These are phyloP conservation scores for Backusella circina DNA, from an alignment of 192 early-diverging fungal species.

Conservation along the genomic window DNA sequence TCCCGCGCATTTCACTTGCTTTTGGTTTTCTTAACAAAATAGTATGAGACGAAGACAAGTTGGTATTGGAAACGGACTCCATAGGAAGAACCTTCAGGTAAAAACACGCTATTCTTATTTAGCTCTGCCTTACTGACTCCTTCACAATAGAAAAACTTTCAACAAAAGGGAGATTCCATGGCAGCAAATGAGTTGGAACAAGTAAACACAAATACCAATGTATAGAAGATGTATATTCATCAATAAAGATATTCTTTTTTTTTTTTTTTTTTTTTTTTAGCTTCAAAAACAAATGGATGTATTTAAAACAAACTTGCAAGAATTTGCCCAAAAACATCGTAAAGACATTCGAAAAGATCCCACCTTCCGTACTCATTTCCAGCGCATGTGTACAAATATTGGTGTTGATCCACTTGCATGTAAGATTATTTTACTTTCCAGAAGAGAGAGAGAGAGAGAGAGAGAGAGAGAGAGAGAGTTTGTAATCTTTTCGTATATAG, in stretches of 20 bases:
- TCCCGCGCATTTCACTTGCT: too few relatives aligned
- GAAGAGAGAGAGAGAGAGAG: not conserved
- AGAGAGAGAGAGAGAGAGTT: too few relatives aligned
- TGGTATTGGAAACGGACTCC: not conserved
- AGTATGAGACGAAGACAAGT: not conserved
- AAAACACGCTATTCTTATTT: not conserved
- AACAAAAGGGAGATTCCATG: conserved; percentile 32
- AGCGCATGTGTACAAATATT: conserved; percentile 89
- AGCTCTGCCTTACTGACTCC: not conserved
- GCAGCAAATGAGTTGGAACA: conserved; percentile 48
- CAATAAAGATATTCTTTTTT: not conserved
- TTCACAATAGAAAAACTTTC: conserved; percentile 23
- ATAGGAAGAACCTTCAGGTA: not conserved
- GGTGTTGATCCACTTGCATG: conserved; percentile 94
- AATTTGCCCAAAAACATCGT: conserved; percentile 81
- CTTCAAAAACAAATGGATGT: conserved; percentile 62
- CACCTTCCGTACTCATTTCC: conserved; percentile 83
- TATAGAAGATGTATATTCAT: not conserved
- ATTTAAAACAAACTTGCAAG: conserved; percentile 82
- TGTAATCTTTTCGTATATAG: conserved; percentile 32
- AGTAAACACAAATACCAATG: conserved; percentile 15
- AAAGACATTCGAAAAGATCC: conserved; percentile 88
- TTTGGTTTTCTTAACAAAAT: too few relatives aligned
- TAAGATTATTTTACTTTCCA: conserved; percentile 27
- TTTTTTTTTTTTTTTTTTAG: too few relatives aligned